Evolutionary conservation across 805 yeast species (phyloP).

Genomic region (Schwanniomyces vanrijiae): DNA sequence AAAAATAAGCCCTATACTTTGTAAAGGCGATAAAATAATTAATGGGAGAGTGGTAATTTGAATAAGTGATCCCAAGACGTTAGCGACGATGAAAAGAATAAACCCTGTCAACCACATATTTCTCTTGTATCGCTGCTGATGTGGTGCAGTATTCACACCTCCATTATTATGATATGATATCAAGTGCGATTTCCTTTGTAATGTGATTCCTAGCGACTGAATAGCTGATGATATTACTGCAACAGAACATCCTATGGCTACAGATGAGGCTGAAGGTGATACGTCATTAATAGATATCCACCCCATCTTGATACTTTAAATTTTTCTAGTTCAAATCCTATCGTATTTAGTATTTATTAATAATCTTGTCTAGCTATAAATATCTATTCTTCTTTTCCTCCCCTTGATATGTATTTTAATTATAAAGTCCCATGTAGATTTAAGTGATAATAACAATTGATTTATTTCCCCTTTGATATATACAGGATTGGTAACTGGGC

Average conservation of each 20-base stretch:
- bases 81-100: slow-evolving; percentile 65
- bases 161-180: slow-evolving; percentile 30
- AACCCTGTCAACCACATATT: slow-evolving; percentile 79
- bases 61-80: slow-evolving; percentile 75
- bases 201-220: slow-evolving; percentile 78
- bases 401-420: neutral
- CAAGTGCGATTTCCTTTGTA: slow-evolving; percentile 77
- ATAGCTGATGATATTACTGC: slow-evolving; percentile 76
- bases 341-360: neutral
- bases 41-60: slow-evolving; percentile 84
- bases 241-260: slow-evolving; percentile 61
- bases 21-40: slow-evolving; percentile 76
- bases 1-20: slow-evolving; percentile 85
- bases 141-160: slow-evolving; percentile 29
- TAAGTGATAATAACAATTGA: neutral
- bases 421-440: neutral
- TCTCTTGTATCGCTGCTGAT: slow-evolving; percentile 39
- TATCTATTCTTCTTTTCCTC: neutral
- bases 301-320: neutral
- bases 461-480: neutral
- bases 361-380: neutral
- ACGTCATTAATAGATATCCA: neutral
- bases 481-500: neutral
- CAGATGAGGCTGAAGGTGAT: slow-evolving; percentile 16
- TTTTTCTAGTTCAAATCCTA: neutral